phyloP scores from a whole-genome alignment of 352 stramenopile genomes.

The Blastocystis sp. region DNA sequence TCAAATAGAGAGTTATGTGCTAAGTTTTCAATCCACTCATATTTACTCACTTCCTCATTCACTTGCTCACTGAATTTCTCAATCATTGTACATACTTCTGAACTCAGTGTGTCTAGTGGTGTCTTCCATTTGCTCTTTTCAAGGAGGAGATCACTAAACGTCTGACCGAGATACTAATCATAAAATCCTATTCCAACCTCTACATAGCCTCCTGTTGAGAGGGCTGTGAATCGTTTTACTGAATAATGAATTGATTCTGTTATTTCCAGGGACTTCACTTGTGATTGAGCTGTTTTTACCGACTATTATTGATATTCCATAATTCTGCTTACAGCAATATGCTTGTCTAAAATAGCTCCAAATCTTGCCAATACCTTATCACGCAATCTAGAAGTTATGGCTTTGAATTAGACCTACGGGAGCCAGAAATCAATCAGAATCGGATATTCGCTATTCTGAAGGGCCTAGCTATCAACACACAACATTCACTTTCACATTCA shows the following conservation, averaged over 20 bases:
- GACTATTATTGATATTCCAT: not conserved
- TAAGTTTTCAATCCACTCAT: not conserved
- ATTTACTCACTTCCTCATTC: not conserved
- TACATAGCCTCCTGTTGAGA: not conserved
- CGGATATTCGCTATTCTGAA: not conserved
- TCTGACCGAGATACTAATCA: not conserved
- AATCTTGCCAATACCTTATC: slow-evolving; percentile 40
- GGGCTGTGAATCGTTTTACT: not conserved
- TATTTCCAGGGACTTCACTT: slow-evolving; percentile 1
- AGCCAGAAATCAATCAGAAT: slow-evolving; percentile 39
- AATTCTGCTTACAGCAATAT: not conserved
- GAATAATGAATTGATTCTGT: not conserved
- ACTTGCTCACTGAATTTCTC: slow-evolving; percentile 2
- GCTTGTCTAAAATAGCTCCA: slow-evolving; percentile 15
- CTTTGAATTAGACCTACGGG: not conserved
- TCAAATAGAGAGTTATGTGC: not conserved
- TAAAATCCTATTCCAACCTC: not conserved
- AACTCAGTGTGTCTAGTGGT: not conserved
- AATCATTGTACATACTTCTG: not conserved
- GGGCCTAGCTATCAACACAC: not conserved
- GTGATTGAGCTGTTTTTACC: slow-evolving; percentile 3
- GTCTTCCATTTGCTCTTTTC: not conserved
- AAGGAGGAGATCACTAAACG: not conserved
- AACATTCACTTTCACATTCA: not conserved
- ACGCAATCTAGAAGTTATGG: not conserved